Evolutionary conservation across 495 filamentous ascomycete species (phyloP).

Genomic region (Elasticomyces elasticus): DNA sequence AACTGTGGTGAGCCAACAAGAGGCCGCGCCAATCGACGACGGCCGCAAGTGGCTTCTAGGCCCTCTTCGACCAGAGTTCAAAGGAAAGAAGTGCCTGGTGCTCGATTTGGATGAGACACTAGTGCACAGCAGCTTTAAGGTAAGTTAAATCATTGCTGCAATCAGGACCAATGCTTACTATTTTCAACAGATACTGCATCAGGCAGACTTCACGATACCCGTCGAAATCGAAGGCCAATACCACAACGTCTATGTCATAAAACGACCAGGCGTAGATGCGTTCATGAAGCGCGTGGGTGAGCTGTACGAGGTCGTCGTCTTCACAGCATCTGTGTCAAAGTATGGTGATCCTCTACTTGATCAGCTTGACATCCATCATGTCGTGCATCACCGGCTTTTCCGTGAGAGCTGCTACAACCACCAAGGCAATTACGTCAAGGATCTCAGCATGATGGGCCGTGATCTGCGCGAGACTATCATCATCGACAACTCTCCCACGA

Average conservation of each 20-base stretch:
- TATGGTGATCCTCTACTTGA: conserved; percentile 95
- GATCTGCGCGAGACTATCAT: conserved; percentile 97
- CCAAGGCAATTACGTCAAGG: conserved; percentile 99
- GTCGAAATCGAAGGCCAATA: conserved; percentile 98
- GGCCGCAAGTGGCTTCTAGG: conserved; percentile 68
- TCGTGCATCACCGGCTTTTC: conserved; percentile 93
- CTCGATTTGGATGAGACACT: conserved; percentile 97
- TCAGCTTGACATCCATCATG: conserved; percentile 93
- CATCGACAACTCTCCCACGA: conserved; percentile 98
- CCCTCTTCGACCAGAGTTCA: conserved; percentile 63
- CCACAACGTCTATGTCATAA: conserved; percentile 99
- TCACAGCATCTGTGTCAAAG: conserved; percentile 98
- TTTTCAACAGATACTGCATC: conserved; percentile 69
- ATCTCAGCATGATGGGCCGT: conserved; percentile 91
- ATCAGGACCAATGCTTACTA: background rate
- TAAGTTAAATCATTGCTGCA: conserved; percentile 30
- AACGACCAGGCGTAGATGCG: conserved; percentile 89
- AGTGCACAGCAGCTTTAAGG: conserved; percentile 99
- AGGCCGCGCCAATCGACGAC: conserved; percentile 25
- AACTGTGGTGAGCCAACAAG: conserved; percentile 12
- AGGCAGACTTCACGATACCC: conserved; percentile 97
- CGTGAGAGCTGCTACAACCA: conserved; percentile 98
- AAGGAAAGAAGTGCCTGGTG: conserved; percentile 86
- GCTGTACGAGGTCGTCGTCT: conserved; percentile 96
- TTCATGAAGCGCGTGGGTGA: conserved; percentile 99